Conservation (phyloP, 352 stramenopile species). For the Globisporangium abappressorium region DNA sequence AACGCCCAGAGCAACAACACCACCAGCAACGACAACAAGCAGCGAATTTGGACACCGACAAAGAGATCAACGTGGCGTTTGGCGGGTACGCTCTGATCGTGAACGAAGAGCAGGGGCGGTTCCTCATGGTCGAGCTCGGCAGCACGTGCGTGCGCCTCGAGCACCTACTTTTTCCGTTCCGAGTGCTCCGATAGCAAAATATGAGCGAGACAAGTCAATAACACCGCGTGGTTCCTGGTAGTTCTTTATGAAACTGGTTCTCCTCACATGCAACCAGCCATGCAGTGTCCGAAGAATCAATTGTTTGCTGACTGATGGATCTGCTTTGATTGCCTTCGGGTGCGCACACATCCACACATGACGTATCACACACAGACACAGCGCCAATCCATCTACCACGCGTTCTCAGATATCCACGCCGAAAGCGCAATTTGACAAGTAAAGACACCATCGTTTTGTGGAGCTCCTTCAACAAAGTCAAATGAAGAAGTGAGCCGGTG, state of each 20-base stretch:
- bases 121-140: constrained; percentile 12
- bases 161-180: constrained; percentile 9
- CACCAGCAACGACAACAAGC: background rate
- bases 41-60: background rate
- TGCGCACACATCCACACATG: too few relatives aligned
- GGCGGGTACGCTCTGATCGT: constrained; percentile 6
- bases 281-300: too few relatives aligned
- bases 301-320: too few relatives aligned
- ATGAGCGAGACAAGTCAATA: background rate
- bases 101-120: constrained; percentile 9
- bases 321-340: too few relatives aligned
- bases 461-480: background rate
- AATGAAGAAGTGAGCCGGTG: too few relatives aligned
- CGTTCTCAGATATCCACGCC: background rate
- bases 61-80: constrained; percentile 7
- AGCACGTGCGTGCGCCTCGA: constrained; percentile 7
- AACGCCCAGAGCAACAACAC: background rate
- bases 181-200: background rate
- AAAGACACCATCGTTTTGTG: background rate
- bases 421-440: background rate
- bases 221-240: background rate
- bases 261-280: background rate
- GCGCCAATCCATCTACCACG: too few relatives aligned
- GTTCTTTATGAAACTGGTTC: background rate
- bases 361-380: too few relatives aligned